These are phyloP conservation scores for Podospora tetraspora DNA, from an alignment of 495 filamentous ascomycete species.

Conservation along the genomic window DNA sequence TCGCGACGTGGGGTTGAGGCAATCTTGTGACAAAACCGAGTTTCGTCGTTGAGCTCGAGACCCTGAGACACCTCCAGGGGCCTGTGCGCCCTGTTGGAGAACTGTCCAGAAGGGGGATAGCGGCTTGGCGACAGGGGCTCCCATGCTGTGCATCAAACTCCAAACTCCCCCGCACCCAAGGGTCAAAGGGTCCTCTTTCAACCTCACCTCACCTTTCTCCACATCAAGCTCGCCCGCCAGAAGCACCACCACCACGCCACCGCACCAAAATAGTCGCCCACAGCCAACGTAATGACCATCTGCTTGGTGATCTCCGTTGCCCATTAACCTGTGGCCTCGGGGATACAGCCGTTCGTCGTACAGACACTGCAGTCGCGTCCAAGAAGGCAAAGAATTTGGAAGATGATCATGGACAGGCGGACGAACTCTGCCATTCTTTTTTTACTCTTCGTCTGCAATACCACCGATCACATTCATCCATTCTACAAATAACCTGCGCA, in stretches of 20 bases:
- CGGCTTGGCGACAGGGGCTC: slow-evolving; percentile 13
- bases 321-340: slow-evolving; percentile 18
- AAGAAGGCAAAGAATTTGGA: background rate
- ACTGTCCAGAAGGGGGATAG: slow-evolving; percentile 9
- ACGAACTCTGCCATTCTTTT: background rate
- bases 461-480: background rate
- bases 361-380: background rate
- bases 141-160: slow-evolving; percentile 20
- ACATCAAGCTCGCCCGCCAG: background rate
- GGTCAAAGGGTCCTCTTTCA: background rate
- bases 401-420: background rate
- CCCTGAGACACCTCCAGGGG: background rate
- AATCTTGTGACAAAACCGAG: slow-evolving; percentile 25
- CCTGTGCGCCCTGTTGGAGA: slow-evolving; percentile 7
- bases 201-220: background rate
- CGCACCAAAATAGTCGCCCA: background rate
- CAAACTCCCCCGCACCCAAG: slow-evolving; percentile 1
- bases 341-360: background rate
- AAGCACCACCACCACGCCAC: background rate
- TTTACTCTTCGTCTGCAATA: background rate
- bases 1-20: slow-evolving; percentile 27
- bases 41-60: slow-evolving; percentile 19
- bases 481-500: background rate
- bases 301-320: slow-evolving; percentile 18
- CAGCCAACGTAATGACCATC: background rate